These are phyloP conservation scores for Goffeauzyma gilvescens DNA, from an alignment of 768 basidiomycete genomes.

Conservation along the genomic window DNA sequence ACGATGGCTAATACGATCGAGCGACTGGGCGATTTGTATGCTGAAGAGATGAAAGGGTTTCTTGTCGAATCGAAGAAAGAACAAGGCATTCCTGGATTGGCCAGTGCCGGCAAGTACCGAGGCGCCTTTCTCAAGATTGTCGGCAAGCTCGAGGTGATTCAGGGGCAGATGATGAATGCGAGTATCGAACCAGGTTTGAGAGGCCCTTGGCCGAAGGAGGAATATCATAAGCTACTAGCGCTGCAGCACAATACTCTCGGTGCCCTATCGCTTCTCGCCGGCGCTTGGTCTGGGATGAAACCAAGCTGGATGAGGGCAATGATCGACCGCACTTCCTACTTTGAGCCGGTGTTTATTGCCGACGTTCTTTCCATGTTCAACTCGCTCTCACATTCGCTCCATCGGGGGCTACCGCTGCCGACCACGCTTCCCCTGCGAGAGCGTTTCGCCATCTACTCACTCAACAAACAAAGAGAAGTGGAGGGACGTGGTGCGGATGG, in stretches of 20 bases:
- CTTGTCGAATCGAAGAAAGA: slow-evolving; percentile 11
- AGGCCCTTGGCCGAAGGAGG: slow-evolving; percentile 40
- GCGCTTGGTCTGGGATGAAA: slow-evolving; percentile 36
- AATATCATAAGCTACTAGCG: slow-evolving; percentile 36
- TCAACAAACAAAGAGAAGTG: no score
- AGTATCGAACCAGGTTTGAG: slow-evolving; percentile 17
- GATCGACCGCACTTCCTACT: slow-evolving; percentile 37
- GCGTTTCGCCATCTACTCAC: no score
- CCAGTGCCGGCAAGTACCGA: slow-evolving; percentile 14
- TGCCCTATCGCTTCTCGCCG: slow-evolving; percentile 29
- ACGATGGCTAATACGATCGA: slow-evolving; percentile 36
- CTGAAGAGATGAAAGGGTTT: slow-evolving; percentile 10
- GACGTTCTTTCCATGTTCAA: no score
- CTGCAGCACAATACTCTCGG: slow-evolving; percentile 36
- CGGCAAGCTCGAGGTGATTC: slow-evolving; percentile 4
- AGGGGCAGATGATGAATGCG: slow-evolving; percentile 10
- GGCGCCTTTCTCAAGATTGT: no score
- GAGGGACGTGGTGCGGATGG: no score
- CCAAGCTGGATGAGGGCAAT: slow-evolving; percentile 35
- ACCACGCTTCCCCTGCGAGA: no score
- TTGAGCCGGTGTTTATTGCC: slow-evolving; percentile 40
- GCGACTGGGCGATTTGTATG: slow-evolving; percentile 36
- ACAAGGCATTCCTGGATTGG: slow-evolving; percentile 20
- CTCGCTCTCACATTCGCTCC: no score
- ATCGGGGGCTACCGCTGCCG: no score